These are phyloP conservation scores for Allium sativum DNA, from an alignment of 106 monocot genomes.

Conservation along the genomic window DNA sequence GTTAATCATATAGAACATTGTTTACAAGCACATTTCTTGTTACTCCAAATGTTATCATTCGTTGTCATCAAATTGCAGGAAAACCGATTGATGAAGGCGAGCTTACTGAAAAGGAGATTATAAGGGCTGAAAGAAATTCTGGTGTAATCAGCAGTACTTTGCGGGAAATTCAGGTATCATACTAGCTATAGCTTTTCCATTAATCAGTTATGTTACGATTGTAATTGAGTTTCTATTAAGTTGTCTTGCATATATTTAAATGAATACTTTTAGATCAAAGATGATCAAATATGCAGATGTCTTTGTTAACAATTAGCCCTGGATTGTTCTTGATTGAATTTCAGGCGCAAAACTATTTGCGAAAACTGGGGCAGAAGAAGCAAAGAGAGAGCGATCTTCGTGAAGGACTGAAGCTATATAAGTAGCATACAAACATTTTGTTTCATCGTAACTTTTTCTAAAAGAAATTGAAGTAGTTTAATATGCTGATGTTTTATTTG, in stretches of 20 bases:
- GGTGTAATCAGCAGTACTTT: constrained; percentile 74
- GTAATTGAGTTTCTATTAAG: no score
- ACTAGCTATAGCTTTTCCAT: background rate
- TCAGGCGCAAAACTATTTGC: constrained; percentile 88
- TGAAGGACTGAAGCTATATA: constrained; percentile 83
- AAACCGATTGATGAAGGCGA: constrained; percentile 44
- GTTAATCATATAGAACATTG: background rate
- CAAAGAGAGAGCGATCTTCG: constrained; percentile 64
- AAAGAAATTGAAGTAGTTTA: no score
- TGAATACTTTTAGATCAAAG: no score
- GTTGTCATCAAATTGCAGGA: constrained; percentile 23
- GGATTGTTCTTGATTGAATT: background rate
- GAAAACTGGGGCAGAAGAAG: constrained; percentile 81
- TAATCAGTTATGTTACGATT: no score
- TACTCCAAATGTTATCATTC: background rate
- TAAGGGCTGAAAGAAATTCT: constrained; percentile 80
- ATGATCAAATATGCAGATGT: no score
- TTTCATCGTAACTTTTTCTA: no score
- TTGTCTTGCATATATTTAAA: no score
- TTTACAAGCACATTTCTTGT: background rate
- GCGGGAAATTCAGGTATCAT: constrained; percentile 77
- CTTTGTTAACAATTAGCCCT: no score
- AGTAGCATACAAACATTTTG: constrained; percentile 16
- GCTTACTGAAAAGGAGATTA: constrained; percentile 90
- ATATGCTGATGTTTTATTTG: background rate